A percentile compares a stretch with the other conserved stretches of the same genome.
These are phyloP conservation scores for Coelastrella sp. DNA, from an alignment of 139 green algal species.

Conservation along the genomic window DNA sequence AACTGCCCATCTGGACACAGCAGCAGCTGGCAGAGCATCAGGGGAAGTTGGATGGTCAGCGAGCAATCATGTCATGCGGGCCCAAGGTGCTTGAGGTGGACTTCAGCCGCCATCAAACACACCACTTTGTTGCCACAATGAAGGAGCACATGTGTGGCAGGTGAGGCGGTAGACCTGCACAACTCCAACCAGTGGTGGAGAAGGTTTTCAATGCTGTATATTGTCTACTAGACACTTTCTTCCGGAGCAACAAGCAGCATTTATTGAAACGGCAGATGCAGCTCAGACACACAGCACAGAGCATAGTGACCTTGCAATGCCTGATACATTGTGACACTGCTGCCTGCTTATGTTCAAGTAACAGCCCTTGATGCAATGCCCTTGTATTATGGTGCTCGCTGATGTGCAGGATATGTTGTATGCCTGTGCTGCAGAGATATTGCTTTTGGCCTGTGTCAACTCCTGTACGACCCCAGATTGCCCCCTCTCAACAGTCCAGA, in stretches of 20 bases:
- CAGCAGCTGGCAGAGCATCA: constrained; percentile 6
- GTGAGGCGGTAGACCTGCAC: neutral
- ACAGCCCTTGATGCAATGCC: neutral
- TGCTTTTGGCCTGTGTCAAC: neutral
- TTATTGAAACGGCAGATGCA: too few species aligned
- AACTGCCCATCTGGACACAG: constrained; percentile 8
- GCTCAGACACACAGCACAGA: neutral
- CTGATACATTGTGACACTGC: neutral
- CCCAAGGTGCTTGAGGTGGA: constrained; percentile 16
- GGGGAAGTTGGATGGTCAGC: neutral
- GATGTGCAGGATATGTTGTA: too few species aligned
- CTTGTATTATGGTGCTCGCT: neutral
- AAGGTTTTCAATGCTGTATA: neutral
- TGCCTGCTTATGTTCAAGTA: neutral
- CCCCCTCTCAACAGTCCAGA: neutral
- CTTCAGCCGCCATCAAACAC: neutral
- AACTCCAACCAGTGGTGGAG: neutral
- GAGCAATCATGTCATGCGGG: neutral
- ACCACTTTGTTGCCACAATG: neutral
- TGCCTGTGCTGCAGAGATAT: neutral
- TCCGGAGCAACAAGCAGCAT: neutral
- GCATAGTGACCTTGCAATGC: neutral
- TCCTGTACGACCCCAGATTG: constrained; percentile 18
- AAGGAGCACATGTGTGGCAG: neutral
- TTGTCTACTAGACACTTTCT: neutral